Evolutionary conservation across 768 basidiomycete species (phyloP).

Genomic region (Trametes cingulata): DNA sequence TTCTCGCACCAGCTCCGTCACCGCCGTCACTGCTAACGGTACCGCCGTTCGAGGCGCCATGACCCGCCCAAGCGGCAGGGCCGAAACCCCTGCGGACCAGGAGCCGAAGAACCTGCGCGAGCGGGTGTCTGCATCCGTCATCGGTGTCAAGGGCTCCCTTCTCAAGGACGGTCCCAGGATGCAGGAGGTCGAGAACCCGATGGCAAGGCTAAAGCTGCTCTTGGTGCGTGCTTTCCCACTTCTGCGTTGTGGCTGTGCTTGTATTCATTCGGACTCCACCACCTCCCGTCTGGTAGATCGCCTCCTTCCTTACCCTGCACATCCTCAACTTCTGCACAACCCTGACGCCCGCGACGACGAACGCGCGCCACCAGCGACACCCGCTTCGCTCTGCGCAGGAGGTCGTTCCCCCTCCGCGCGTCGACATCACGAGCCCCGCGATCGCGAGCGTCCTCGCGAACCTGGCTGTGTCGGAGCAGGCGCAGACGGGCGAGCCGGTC

Average conservation of each 20-base stretch:
- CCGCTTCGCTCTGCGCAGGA: constrained; percentile 27
- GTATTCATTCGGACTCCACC: neutral
- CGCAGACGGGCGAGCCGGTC: constrained; percentile 17
- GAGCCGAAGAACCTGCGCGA: constrained; percentile 30
- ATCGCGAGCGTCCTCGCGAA: constrained; percentile 59
- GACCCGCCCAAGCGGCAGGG: constrained; percentile 22
- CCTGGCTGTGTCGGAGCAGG: constrained; percentile 44
- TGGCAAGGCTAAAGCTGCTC: constrained; percentile 85
- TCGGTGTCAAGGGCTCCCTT: constrained; percentile 55
- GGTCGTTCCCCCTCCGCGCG: constrained; percentile 44
- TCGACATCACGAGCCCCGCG: constrained; percentile 68
- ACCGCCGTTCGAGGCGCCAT: constrained; percentile 29
- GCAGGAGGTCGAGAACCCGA: constrained; percentile 68
- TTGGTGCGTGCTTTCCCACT: constrained; percentile 50
- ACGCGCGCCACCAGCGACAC: constrained; percentile 46
- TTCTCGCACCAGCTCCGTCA: constrained; percentile 33
- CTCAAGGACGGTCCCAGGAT: constrained; percentile 46
- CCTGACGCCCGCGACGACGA: constrained; percentile 66
- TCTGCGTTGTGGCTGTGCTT: constrained; percentile 2
- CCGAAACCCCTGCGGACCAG: neutral
- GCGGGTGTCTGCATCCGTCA: constrained; percentile 31
- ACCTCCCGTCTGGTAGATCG: constrained; percentile 52
- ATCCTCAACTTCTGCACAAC: constrained; percentile 92
- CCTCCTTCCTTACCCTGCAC: constrained; percentile 88
- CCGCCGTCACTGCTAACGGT: constrained; percentile 23